Evolutionary conservation across 192 early-diverging fungal genomes (phyloP).

Genomic region (Spizellomyces sp.): DNA sequence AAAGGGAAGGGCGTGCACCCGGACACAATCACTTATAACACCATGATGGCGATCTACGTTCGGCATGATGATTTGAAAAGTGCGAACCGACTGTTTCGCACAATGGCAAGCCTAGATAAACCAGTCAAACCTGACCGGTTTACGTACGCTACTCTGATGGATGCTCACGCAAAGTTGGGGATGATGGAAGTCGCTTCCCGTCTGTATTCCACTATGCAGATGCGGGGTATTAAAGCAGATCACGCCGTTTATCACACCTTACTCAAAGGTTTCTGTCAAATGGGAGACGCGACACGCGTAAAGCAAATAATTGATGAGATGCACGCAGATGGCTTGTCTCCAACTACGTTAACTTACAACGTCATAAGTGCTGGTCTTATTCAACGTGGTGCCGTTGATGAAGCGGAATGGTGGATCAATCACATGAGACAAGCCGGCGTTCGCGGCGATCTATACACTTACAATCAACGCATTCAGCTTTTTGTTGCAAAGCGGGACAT

Average conservation of each 20-base stretch:
- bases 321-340: not conserved
- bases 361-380: slow-evolving; percentile 12
- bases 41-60: slow-evolving; percentile 19
- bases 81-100: slow-evolving; percentile 16
- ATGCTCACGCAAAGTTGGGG: slow-evolving; percentile 10
- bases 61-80: not conserved
- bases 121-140: slow-evolving; percentile 14
- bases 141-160: slow-evolving; percentile 17
- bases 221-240: slow-evolving; percentile 7
- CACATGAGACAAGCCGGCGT: slow-evolving; percentile 10
- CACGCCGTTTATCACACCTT: slow-evolving; percentile 11
- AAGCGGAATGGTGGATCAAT: slow-evolving; percentile 11
- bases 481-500: not conserved
- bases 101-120: slow-evolving; percentile 5
- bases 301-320: slow-evolving; percentile 9
- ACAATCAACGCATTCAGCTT: slow-evolving; percentile 15
- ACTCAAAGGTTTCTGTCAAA: slow-evolving; percentile 12
- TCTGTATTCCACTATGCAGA: not conserved
- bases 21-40: slow-evolving; percentile 13
- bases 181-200: slow-evolving; percentile 1
- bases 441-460: slow-evolving; percentile 3
- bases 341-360: slow-evolving; percentile 20
- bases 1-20: not conserved
- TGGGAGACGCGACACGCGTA: not conserved
- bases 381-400: not conserved